phyloP scores from a whole-genome alignment of 1,284 basidiomycete species.

The Crepidotus sp. region DNA sequence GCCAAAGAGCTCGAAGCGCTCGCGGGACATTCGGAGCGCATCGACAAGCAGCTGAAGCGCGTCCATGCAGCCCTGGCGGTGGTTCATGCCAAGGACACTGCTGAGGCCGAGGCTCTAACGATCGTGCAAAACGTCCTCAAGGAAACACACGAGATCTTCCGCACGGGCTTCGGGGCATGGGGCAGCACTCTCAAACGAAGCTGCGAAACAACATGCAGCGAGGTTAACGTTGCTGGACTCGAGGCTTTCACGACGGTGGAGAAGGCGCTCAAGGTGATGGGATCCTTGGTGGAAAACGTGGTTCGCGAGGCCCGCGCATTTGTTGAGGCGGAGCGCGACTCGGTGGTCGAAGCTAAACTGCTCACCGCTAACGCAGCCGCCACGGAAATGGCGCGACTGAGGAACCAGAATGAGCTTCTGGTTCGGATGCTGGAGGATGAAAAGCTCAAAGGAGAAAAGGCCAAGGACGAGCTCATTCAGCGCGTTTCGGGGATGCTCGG shows the following conservation, averaged over 20 bases:
- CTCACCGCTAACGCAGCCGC: constrained; percentile 44
- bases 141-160: constrained; percentile 46
- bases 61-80: constrained; percentile 50
- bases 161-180: constrained; percentile 46
- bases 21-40: constrained; percentile 40
- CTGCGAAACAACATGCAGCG: constrained; percentile 38
- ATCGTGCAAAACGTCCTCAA: constrained; percentile 40
- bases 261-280: constrained; percentile 42
- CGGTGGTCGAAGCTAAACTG: constrained; percentile 41
- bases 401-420: constrained; percentile 67
- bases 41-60: constrained; percentile 53
- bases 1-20: constrained; percentile 50
- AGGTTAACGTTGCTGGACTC: constrained; percentile 35
- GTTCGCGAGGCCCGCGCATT: constrained; percentile 51
- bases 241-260: constrained; percentile 45
- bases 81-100: constrained; percentile 48
- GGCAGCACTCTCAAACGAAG: constrained; percentile 39
- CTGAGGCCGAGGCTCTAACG: constrained; percentile 45
- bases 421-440: constrained; percentile 58
- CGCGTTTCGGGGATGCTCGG: constrained; percentile 64
- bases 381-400: constrained; percentile 58
- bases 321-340: constrained; percentile 45
- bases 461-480: constrained; percentile 65
- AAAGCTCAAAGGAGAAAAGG: constrained; percentile 51
- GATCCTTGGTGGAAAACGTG: constrained; percentile 51